These are phyloP conservation scores for Alternaria gansuensis DNA, from an alignment of 2,329 filamentous ascomycete species.

Conservation along the genomic window DNA sequence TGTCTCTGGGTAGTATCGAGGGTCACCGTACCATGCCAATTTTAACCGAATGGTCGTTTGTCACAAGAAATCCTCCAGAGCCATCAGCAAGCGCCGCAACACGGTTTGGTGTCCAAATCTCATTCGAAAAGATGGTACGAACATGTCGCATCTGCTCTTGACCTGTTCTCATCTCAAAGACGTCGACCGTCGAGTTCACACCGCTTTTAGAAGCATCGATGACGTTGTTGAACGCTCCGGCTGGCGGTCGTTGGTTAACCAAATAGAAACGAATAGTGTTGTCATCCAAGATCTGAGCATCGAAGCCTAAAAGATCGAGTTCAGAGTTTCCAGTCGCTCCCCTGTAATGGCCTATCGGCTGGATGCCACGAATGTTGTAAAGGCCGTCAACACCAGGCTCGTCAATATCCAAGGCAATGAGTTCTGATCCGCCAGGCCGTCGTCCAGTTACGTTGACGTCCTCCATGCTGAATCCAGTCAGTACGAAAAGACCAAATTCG, in stretches of 20 bases:
- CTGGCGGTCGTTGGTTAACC: constrained; percentile 40
- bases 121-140: constrained; percentile 30
- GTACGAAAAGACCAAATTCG: background rate
- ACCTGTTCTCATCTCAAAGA: constrained; percentile 38
- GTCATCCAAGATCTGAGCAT: constrained; percentile 36
- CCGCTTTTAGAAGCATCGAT: constrained; percentile 36
- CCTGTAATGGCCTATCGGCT: constrained; percentile 29
- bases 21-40: constrained; percentile 31
- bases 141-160: constrained; percentile 37
- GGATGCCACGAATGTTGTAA: constrained; percentile 37
- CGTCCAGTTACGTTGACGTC: constrained; percentile 36
- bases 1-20: background rate
- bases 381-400: constrained; percentile 35
- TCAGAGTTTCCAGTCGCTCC: constrained; percentile 35
- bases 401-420: constrained; percentile 45
- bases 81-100: constrained; percentile 33
- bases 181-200: constrained; percentile 40
- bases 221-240: constrained; percentile 33
- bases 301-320: constrained; percentile 41
- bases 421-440: constrained; percentile 33
- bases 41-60: constrained; percentile 42
- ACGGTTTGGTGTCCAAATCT: constrained; percentile 39
- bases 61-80: constrained; percentile 35
- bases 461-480: constrained; percentile 24
- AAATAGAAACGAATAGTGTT: constrained; percentile 42